Conservation (phyloP, 352 stramenopile species). For the Pythium pyrilobum region DNA sequence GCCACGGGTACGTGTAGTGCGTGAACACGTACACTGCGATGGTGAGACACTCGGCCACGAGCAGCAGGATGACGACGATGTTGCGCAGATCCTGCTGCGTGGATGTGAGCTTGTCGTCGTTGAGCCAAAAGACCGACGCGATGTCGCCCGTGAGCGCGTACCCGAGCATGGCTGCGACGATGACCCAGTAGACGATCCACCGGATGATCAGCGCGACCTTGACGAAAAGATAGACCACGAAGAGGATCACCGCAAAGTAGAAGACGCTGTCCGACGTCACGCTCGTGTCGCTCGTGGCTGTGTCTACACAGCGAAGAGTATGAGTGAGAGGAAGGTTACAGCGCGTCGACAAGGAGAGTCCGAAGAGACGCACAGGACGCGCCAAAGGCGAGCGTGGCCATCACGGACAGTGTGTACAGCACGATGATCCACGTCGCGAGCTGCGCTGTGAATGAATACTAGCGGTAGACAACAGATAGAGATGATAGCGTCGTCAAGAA, state of each 20-base stretch:
- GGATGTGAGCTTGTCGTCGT: constrained; percentile 24
- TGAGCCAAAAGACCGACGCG: constrained; percentile 26
- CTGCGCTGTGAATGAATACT: constrained; percentile 32
- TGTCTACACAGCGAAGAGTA: background rate
- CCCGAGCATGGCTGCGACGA: constrained; percentile 56
- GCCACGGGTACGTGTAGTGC: constrained; percentile 47
- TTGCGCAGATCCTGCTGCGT: constrained; percentile 18
- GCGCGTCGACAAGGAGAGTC: background rate
- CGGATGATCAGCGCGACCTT: constrained; percentile 69
- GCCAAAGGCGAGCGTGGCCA: constrained; percentile 29
- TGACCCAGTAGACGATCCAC: constrained; percentile 83
- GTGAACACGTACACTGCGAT: constrained; percentile 36
- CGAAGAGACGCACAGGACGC: constrained; percentile 17
- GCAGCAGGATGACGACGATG: constrained; percentile 24
- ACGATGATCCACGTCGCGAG: constrained; percentile 33
- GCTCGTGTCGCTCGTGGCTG: constrained; percentile 5
- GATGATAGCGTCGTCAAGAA: background rate
- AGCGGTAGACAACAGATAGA: background rate
- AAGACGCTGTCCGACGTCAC: constrained; percentile 44
- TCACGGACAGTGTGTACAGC: constrained; percentile 29
- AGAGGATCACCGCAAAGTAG: constrained; percentile 34
- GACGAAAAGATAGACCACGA: constrained; percentile 61
- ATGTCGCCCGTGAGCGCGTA: constrained; percentile 44
- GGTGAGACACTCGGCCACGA: constrained; percentile 37
- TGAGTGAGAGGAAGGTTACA: background rate